Conservation (phyloP, 345 rosid genomes). For the Litchi chinensis region DNA sequence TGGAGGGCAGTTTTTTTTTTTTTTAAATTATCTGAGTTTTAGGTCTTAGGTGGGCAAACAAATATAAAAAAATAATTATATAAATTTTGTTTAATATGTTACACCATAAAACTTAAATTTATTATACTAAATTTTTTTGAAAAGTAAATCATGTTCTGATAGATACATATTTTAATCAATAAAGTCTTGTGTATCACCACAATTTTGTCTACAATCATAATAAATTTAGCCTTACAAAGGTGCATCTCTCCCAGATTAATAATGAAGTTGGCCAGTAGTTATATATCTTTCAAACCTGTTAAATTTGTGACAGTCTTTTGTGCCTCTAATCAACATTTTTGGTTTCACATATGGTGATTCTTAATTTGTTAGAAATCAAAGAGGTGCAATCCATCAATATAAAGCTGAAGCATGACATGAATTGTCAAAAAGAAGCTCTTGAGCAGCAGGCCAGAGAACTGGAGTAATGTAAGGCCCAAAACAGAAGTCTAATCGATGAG, state of each 20-base stretch:
- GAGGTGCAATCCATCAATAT: slow-evolving; percentile 4
- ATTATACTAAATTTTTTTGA: no score
- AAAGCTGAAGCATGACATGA: slow-evolving; percentile 1
- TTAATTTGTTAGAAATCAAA: slow-evolving; percentile 20
- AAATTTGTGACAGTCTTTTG: background rate
- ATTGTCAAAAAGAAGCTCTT: slow-evolving; percentile 14
- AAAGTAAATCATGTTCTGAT: background rate
- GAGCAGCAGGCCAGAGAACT: background rate
- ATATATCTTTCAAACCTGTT: background rate
- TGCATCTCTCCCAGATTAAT: background rate
- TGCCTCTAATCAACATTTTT: background rate
- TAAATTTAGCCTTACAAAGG: background rate
- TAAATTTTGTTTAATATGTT: no score
- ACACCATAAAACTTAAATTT: no score
- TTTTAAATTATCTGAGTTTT: no score
- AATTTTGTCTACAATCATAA: background rate
- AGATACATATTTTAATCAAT: background rate
- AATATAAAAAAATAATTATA: no score
- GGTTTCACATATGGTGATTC: background rate
- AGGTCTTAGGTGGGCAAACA: no score
- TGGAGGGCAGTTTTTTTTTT: no score
- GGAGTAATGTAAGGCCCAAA: slow-evolving; percentile 20
- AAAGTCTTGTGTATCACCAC: background rate
- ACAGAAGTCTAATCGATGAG: background rate
- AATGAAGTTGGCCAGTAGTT: background rate